Evolutionary conservation across 352 stramenopile genomes (phyloP).

Genomic region (Pilasporangium apinafurcum): DNA sequence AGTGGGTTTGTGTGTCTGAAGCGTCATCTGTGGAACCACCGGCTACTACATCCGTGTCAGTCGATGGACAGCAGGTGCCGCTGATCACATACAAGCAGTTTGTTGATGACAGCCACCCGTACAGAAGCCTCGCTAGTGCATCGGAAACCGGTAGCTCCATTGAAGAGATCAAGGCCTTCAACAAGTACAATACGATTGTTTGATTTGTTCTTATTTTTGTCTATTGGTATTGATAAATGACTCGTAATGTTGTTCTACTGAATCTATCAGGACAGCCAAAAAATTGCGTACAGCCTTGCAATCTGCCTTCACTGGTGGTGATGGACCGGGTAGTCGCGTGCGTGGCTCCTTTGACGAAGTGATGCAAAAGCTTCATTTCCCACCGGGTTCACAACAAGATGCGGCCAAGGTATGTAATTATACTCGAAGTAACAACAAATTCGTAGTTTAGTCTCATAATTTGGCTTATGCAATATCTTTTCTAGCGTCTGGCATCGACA

Average conservation of each 20-base stretch:
- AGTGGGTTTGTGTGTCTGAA: conserved; percentile 62
- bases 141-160: conserved; percentile 14
- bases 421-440: background rate
- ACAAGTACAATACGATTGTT: conserved; percentile 46
- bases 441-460: too few species aligned
- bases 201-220: background rate
- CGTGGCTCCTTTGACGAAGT: conserved; percentile 51
- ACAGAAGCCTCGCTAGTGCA: conserved; percentile 35
- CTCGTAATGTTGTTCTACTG: background rate
- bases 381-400: conserved; percentile 29
- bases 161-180: conserved; percentile 62
- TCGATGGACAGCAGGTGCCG: conserved; percentile 2
- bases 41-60: background rate
- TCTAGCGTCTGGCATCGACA: conserved; percentile 16
- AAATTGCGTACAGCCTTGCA: conserved; percentile 73
- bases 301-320: conserved; percentile 57
- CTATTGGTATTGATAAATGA: background rate
- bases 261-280: conserved; percentile 41
- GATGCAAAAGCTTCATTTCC: conserved; percentile 76
- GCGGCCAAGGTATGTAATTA: conserved; percentile 23
- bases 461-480: background rate
- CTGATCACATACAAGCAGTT: conserved; percentile 84
- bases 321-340: conserved; percentile 37
- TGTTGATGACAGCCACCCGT: conserved; percentile 65
- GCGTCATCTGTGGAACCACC: conserved; percentile 41